Evolutionary conservation across 768 basidiomycete genomes (phyloP).

Genomic region (Rhizopogon roseolus): DNA sequence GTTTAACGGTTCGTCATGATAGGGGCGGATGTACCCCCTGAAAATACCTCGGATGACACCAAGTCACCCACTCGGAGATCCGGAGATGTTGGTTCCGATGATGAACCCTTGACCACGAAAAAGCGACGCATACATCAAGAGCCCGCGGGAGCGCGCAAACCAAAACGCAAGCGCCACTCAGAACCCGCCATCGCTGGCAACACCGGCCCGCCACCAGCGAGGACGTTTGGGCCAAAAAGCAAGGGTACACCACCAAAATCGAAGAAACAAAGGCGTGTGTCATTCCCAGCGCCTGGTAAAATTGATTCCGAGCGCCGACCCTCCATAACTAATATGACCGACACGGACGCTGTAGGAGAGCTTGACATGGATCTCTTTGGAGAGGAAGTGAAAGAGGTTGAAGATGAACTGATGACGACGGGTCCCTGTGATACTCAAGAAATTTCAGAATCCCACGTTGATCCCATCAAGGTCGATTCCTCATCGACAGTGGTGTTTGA

Average conservation of each 20-base stretch:
- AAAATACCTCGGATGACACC: slow-evolving; percentile 12
- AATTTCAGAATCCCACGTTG: background rate
- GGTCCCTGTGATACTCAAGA: slow-evolving; percentile 10
- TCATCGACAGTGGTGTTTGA: slow-evolving; percentile 20
- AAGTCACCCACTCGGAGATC: slow-evolving; percentile 3
- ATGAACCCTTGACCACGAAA: slow-evolving; percentile 13
- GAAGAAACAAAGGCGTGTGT: slow-evolving; percentile 22
- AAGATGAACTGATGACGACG: slow-evolving; percentile 25
- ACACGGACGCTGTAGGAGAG: slow-evolving; percentile 28
- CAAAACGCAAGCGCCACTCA: slow-evolving; percentile 4
- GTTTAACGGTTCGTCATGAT: background rate
- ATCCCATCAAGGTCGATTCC: background rate
- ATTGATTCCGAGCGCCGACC: slow-evolving; percentile 11
- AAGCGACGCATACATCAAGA: slow-evolving; percentile 21
- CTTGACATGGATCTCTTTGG: slow-evolving; percentile 30
- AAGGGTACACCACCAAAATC: background rate
- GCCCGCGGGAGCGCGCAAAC: background rate
- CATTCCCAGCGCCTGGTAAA: slow-evolving; percentile 22
- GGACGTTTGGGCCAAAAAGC: slow-evolving; percentile 5
- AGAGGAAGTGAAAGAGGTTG: slow-evolving; percentile 32
- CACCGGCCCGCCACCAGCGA: background rate
- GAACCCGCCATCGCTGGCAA: background rate
- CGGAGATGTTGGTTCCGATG: slow-evolving; percentile 6
- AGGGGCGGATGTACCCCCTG: slow-evolving; percentile 15
- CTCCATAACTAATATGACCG: slow-evolving; percentile 21